These are phyloP conservation scores for Viola pubescens DNA, from an alignment of 441 rosid genomes.

Conservation along the genomic window DNA sequence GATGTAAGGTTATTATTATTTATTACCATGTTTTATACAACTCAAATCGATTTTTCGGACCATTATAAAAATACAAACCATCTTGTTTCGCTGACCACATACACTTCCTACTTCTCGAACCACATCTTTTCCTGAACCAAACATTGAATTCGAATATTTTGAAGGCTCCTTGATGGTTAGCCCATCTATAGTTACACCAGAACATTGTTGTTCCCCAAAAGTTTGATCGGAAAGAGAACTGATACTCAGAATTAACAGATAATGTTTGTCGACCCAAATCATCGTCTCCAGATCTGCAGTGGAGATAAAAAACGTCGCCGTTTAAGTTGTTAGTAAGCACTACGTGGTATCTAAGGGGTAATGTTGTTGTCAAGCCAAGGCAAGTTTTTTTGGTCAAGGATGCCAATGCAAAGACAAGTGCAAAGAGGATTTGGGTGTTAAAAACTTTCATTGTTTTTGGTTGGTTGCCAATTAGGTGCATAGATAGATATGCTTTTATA, in stretches of 20 bases:
- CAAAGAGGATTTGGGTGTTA: too few species aligned
- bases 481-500: too few species aligned
- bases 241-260: neutral
- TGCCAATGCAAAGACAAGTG: too few species aligned
- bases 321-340: constrained; percentile 5
- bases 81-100: constrained; percentile 2
- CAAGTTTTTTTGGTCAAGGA: too few species aligned
- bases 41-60: neutral
- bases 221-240: constrained; percentile 2
- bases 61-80: constrained; percentile 1
- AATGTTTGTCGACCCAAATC: neutral
- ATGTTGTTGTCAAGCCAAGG: too few species aligned
- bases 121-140: neutral
- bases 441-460: too few species aligned
- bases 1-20: too few species aligned
- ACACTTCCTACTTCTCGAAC: neutral
- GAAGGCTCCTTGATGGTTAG: neutral
- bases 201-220: constrained; percentile 10
- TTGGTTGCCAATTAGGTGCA: too few species aligned
- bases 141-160: neutral
- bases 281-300: constrained; percentile 11
- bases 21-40: too few species aligned
- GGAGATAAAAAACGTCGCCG: neutral
- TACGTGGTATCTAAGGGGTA: neutral
- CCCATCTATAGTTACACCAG: constrained; percentile 14